Evolutionary conservation across 2,329 filamentous ascomycete genomes (phyloP), one percentile per base, ranked within the genome.

Genomic region (Trichothecium sympodiale): DNA sequence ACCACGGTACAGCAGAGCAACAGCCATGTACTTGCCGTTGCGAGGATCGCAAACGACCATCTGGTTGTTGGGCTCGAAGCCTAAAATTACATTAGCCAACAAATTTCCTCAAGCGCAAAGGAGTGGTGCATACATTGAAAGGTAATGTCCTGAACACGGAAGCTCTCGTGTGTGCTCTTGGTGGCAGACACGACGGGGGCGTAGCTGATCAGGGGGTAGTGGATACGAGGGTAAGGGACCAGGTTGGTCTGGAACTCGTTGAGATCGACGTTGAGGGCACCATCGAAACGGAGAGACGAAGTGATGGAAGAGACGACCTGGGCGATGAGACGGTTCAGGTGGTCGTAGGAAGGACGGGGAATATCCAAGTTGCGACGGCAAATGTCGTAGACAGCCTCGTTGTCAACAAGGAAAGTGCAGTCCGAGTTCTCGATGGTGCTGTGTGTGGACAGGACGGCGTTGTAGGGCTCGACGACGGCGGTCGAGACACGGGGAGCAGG

Each of bases 101-200:
- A 6, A 29, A 16, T n/a, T n/a, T n/a, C 13, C 28, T 7, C 28
- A 16, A 29, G n/a, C n/a, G n/a, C n/a, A 29, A 16, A 25, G 10
- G 15, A 5, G 15, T 1, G 4, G 13, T 4, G 64, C 72, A 54
- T 67, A 82, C 78, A 82, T 59, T 82, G 77, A 64, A 81, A 77
- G 53, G 78, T 83, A 44, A 83, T 62, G 46, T 91, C 85, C 43
- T 77, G 72, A 37, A 87, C 80, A 69, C 85, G 86, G 76, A 88
- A 88, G 67, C 81, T 85, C 68, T 91, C 84, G 55, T 91, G 84
- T 33, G 78, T 74, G 60, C 81, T 85, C 73, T 83, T 84, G 65
- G 73, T 69, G 40, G 77, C 75, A 16, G 77, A 82, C 44, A 83
- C 69, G 47, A 83, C 78, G 23, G 78, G 78, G 9, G 79, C 77